A percentile compares a stretch with the other conserved stretches of the same genome.
phyloP scores from a whole-genome alignment of 2,329 filamentous ascomycete genomes.

The Paramyrothecium roridum region DNA sequence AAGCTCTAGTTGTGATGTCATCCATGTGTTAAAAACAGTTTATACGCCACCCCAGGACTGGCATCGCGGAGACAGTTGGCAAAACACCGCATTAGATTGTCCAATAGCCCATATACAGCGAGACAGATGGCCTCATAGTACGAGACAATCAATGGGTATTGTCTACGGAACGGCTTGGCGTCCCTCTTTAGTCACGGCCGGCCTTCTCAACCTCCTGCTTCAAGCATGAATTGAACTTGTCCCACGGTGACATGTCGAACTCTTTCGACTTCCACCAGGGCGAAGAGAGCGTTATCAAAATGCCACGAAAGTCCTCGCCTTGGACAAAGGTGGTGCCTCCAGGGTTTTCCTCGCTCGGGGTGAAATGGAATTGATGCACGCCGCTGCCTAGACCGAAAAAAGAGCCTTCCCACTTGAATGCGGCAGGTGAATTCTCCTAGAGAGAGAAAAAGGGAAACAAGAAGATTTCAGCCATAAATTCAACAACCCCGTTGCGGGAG shows the following conservation, averaged over 20 bases:
- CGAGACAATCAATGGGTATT: too few relatives aligned
- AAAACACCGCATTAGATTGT: too few relatives aligned
- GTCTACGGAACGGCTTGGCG: too few relatives aligned
- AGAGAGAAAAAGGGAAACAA: background rate
- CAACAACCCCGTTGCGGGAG: background rate
- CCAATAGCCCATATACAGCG: too few relatives aligned
- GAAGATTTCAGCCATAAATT: background rate
- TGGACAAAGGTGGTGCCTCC: slow-evolving; percentile 12
- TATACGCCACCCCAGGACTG: too few relatives aligned
- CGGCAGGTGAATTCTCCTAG: slow-evolving; percentile 7
- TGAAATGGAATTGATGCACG: slow-evolving; percentile 10
- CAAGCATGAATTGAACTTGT: slow-evolving; percentile 8
- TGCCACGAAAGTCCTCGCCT: slow-evolving; percentile 7
- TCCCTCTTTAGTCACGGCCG: background rate
- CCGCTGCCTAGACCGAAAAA: slow-evolving; percentile 3
- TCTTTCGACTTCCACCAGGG: slow-evolving; percentile 8
- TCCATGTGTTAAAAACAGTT: too few relatives aligned
- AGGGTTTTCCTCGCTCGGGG: slow-evolving; percentile 8
- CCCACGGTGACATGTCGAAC: slow-evolving; percentile 5
- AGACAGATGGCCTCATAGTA: too few relatives aligned
- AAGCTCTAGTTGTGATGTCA: too few relatives aligned
- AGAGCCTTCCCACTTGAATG: slow-evolving; percentile 10
- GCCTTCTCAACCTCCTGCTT: slow-evolving; percentile 10
- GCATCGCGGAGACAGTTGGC: too few relatives aligned
- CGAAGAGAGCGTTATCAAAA: slow-evolving; percentile 6